Evolutionary conservation across 2,329 filamentous ascomycete genomes (phyloP), one percentile per base, ranked within the genome.

Genomic region (Pestalotiopsis sp.): DNA sequence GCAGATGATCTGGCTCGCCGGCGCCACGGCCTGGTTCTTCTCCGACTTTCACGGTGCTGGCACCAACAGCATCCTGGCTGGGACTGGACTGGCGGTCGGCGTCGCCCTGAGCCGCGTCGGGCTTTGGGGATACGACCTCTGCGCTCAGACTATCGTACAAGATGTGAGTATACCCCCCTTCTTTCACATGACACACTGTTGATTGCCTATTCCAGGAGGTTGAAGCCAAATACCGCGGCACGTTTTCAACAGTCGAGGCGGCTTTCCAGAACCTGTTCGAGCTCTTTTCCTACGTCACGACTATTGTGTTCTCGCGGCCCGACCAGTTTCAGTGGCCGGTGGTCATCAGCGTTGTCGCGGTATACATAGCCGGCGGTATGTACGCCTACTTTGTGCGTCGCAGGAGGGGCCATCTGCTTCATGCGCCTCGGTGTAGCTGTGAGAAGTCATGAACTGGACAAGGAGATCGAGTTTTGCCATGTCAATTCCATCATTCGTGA

Each of bases 191-290:
- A 49, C 69, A 70, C 57, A 27, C n/a, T 41, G 41, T 49, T 20
- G 41, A 11, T 36, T 58, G 13, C 59, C 25, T 23, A 63, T n/a
- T 20, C 68, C 9, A 90, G 87, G 85, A 86, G 67, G 84, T 91
- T 23, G 82, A 86, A 56, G 79, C 82, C 17, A 78, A 83, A n/a
- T 77, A 83, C 52, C 87, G 92, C n/a, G 92, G 91, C 1, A 81
- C 84, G 0, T 94, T 95, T 72, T 93, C 91, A 0, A 83, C 90
- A 0, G 85, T 89, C 7, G 92, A 95, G 77, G 86, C 89, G 9
- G 85, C 89, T 0, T 84, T 90, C 52, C 92, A 94, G 76, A 94
- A 90, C 70, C 72, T 87, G 0, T 93, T 93, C 70, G 92, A 94
- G 77, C 83, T 94, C 62, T 78, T 90, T 1, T 90, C 91, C 0